Evolutionary conservation across 495 filamentous ascomycete species (phyloP).

Genomic region (Chaetomium cochliodes): DNA sequence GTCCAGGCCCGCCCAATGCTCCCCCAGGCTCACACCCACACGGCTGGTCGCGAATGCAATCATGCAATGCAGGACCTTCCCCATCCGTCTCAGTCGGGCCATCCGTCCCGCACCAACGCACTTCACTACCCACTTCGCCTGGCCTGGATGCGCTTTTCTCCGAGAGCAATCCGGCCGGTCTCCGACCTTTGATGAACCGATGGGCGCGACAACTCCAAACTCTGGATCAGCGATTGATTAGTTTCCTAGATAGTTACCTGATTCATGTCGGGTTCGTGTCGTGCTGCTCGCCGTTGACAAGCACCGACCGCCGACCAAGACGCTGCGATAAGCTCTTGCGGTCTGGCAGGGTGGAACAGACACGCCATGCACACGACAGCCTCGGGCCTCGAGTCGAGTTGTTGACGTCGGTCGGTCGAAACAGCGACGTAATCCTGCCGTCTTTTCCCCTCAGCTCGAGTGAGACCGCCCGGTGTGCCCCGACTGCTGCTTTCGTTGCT

Average conservation of each 20-base stretch:
- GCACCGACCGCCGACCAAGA: constrained; percentile 12
- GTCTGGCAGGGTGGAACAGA: neutral
- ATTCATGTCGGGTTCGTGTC: neutral
- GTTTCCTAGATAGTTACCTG: neutral
- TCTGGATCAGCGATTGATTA: too few relatives aligned
- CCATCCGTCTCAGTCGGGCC: constrained; percentile 1
- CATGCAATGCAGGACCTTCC: neutral
- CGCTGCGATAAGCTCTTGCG: too few relatives aligned
- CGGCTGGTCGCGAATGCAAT: neutral
- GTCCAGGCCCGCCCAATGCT: neutral
- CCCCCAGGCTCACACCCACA: neutral
- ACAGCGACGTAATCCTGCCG: constrained; percentile 35
- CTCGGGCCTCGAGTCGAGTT: too few relatives aligned
- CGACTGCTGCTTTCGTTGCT: constrained; percentile 11
- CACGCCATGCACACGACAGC: neutral
- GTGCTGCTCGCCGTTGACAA: constrained; percentile 6
- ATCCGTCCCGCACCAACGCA: neutral
- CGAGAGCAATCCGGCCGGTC: too few relatives aligned
- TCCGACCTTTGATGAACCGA: too few relatives aligned
- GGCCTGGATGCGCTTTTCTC: neutral
- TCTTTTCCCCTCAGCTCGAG: constrained; percentile 14
- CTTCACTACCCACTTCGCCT: too few relatives aligned
- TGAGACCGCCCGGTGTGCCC: neutral
- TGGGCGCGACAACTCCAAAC: too few relatives aligned
- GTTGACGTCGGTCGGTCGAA: constrained; percentile 19